Evolutionary conservation across 352 stramenopile genomes (phyloP), one percentile per base, ranked within the genome.

Genomic region (Globisporangium nodosum): DNA sequence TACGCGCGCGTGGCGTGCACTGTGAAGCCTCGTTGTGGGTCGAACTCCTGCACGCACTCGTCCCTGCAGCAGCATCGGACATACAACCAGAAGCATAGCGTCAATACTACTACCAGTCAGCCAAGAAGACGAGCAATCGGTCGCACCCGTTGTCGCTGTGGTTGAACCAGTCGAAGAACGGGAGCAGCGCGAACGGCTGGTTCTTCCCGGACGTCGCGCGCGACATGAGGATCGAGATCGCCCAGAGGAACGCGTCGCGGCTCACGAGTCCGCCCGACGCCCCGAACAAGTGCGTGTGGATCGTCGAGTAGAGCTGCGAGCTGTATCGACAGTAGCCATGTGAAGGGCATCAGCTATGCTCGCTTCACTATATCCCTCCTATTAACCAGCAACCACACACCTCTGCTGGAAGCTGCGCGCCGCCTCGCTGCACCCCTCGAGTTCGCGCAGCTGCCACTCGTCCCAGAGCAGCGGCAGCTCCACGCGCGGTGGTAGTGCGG

Each of bases 121-220:
- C 37, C 3, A 5, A 43, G 37, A 18, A 43, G 13, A 27, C 24
- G n/a, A 11, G 21, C 49, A 11, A 24, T 15, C 24, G 24, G 16
- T 16, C 61, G 31, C 71, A 91, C 81, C 78, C 71, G 20, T 70
- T 69, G 49, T 83, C 68, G 30, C 68, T 66, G 54, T 94, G 85
- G 55, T 94, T 92, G 64, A 92, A 92, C 77, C 76, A 94, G 71
- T 94, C 85, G 55, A 94, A 92, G 65, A 92, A 90, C 35, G 85
- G 85, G 33, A 92, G 87, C 16, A 94, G 71, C 21, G 82, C 75
- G 70, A 94, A 94, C 27, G 85, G 85, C 65, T 92, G 84, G 35
- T 75, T 52, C 30, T 73, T 68, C 12, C 81, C 81, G 13, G 82
- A 92, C 53, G 84, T 92, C 45, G 85, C 85, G 47, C 85, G 77